phyloP scores from a whole-genome alignment of 305 asterid genomes.

The Monarda citriodora region DNA sequence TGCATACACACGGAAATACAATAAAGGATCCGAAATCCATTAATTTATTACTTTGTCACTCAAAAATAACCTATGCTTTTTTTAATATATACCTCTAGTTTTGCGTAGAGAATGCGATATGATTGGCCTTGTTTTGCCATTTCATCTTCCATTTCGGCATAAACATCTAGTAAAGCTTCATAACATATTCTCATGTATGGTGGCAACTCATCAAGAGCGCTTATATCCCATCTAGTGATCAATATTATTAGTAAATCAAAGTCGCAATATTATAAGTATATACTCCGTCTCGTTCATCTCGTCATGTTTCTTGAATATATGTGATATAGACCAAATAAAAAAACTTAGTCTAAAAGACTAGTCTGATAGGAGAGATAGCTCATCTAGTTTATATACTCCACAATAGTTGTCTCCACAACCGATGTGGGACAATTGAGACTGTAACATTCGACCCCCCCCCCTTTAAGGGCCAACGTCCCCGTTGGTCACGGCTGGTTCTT shows the following conservation, averaged over 20 bases:
- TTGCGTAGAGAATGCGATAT: constrained; percentile 29
- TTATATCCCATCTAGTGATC: constrained; percentile 21
- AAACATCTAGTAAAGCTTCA: constrained; percentile 28
- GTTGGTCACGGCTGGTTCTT: no score
- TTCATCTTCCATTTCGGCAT: constrained; percentile 35
- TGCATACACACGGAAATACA: neutral
- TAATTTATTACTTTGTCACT: no score
- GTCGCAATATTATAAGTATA: neutral
- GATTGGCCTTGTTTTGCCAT: constrained; percentile 19
- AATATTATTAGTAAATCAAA: neutral
- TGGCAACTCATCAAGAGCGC: constrained; percentile 27
- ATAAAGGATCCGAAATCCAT: neutral
- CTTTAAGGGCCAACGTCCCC: no score
- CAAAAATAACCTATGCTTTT: neutral
- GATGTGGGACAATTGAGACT: no score
- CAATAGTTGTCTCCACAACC: no score
- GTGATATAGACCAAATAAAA: no score
- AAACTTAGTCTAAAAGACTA: no score
- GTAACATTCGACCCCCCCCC: no score
- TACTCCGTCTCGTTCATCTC: no score
- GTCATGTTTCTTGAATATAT: no score
- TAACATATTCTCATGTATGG: constrained; percentile 27
- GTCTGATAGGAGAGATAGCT: no score
- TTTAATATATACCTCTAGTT: constrained; percentile 31
- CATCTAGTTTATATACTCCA: no score